Conservation (phyloP, 257 asterid species). For the Echites panduratus region DNA sequence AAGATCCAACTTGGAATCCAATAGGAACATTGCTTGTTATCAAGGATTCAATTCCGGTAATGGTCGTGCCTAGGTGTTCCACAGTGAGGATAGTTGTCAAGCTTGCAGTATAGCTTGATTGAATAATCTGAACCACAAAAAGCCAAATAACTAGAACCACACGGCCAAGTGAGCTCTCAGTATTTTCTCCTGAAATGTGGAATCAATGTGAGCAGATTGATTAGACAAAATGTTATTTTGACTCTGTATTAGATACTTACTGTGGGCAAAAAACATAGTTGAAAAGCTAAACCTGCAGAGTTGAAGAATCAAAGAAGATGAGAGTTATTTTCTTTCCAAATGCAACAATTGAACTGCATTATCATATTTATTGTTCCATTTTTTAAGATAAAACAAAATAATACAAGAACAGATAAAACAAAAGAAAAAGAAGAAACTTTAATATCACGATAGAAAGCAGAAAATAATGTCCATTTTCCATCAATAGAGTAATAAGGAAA, state of each 20-base stretch:
- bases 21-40: conserved; percentile 51
- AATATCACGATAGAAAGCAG: background rate
- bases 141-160: conserved; percentile 75
- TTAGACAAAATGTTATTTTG: background rate
- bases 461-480: background rate
- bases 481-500: background rate
- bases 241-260: conserved; percentile 36
- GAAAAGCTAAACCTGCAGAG: conserved; percentile 88
- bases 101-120: conserved; percentile 79
- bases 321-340: background rate
- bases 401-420: too few species aligned
- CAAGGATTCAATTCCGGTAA: conserved; percentile 68
- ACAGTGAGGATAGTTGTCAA: conserved; percentile 74
- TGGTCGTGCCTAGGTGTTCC: conserved; percentile 61
- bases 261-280: conserved; percentile 65
- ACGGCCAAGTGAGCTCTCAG: conserved; percentile 64
- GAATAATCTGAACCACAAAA: conserved; percentile 63
- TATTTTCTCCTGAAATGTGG: conserved; percentile 58
- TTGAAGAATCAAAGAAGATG: conserved; percentile 8
- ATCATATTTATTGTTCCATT: background rate
- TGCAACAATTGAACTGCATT: background rate
- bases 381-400: too few species aligned
- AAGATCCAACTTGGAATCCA: conserved; percentile 74
- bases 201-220: conserved; percentile 3
- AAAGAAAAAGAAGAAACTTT: background rate